Evolutionary conservation across 352 stramenopile genomes (phyloP), one percentile per base, ranked within the genome.

Genomic region (Phytophthora citrophthora): DNA sequence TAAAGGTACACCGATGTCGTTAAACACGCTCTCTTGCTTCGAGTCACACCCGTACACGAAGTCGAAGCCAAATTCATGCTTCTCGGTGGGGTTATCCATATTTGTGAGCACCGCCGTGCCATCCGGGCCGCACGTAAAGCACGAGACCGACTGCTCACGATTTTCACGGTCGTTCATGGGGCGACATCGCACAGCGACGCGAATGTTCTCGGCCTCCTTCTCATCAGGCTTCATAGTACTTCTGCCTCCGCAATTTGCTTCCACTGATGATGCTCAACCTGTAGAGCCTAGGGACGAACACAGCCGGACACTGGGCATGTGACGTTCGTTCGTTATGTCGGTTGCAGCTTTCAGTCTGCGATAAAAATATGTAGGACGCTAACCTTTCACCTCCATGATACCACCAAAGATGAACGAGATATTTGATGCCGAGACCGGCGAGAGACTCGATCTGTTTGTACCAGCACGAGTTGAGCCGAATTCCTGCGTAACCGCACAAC

Each of bases 161-260:
- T 89, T 81, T 72, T 98, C 93, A 31, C 89, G 90, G 24, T 91
- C 72, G 56, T 92, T 97, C 73, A 98, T 93, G n/a, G 92, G 93
- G 4, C 93, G 88, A 56, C 89, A 97, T 54, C 90, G 89, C 70
- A 97, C 92, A 4, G 93, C 92, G 31, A 98, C 93, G 54, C 88
- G 86, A 60, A 98, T 95, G 77, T 97, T 98, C 54, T 93, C 86
- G 31, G 81, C 83, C 54, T 94, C 84, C 55, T 92, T 89, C 48
- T 90, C 81, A 26, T 94, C 86, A 34, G 82, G 54, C 64, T 90
- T 91, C 82, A 91, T 93, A 11, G 31, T 27, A 24, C 26, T 32
- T 26, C 9, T 3, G 10, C 27, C 20, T 34, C 8, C 29, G 12
- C 29, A 2, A 11, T 34, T 12, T 20, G 41, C 32, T 8, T 57